Evolutionary conservation across 2,329 filamentous ascomycete species (phyloP).

Genomic region (Colletotrichum lentis): DNA sequence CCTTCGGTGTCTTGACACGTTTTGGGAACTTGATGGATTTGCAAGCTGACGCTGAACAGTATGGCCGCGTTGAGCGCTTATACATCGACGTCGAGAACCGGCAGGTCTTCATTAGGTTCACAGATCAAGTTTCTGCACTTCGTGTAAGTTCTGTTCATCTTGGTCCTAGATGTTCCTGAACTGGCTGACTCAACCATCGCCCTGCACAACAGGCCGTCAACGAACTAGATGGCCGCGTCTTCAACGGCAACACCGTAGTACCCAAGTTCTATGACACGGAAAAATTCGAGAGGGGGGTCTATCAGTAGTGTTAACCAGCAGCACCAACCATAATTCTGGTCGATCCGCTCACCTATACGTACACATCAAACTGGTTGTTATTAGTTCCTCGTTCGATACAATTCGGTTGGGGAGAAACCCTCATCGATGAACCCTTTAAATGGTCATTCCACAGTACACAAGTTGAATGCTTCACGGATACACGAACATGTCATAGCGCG

Average conservation of each 20-base stretch:
- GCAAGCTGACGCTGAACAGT: constrained; percentile 56
- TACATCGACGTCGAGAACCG: constrained; percentile 72
- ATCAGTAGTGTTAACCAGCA: constrained; percentile 44
- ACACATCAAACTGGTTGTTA: too few species aligned
- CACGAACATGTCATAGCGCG: too few species aligned
- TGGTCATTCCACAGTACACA: too few species aligned
- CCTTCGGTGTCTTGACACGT: constrained; percentile 11
- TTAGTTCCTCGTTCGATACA: too few species aligned
- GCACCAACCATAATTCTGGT: not conserved
- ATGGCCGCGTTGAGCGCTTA: constrained; percentile 82
- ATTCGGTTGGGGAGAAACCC: too few species aligned
- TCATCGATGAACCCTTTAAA: too few species aligned
- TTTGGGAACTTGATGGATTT: not conserved
- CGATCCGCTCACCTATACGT: not conserved
- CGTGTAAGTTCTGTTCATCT: constrained; percentile 65
- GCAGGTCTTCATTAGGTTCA: constrained; percentile 93
- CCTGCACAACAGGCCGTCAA: constrained; percentile 74
- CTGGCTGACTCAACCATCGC: not conserved
- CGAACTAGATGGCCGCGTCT: constrained; percentile 84
- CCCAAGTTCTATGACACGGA: constrained; percentile 84
- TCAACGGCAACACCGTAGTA: constrained; percentile 85
- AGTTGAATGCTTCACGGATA: too few species aligned
- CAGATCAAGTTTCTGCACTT: constrained; percentile 81
- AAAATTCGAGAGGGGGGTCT: constrained; percentile 77
- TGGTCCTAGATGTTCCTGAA: not conserved